Evolutionary conservation across 148 eudicot species (phyloP), one percentile per base, ranked within the genome.

Genomic region (Simmondsia chinensis): DNA sequence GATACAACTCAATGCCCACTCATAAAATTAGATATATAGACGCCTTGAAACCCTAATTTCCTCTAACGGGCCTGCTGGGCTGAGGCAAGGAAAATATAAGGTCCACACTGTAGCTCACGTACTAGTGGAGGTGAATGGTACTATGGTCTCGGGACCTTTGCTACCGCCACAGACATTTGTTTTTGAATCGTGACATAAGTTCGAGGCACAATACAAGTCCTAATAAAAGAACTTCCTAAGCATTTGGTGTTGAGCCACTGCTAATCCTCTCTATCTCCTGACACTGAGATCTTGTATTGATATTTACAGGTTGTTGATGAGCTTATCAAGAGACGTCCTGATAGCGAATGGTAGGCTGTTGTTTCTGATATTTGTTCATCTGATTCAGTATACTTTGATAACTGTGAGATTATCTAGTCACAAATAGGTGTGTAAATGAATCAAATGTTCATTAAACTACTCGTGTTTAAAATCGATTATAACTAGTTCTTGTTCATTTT

Each of bases 271-370:
- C 28, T 22, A 11, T 21, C 23, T 18, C 20, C 9, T 28, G 18
- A 35, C 42, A 24, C 27, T 29, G n/a, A 28, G 9, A 13, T 6
- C 2, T 16, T 34, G 2, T 35, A 33, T 34, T 60, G 39, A 0
- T 39, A 14, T 47, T 53, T 64, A 46, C 74, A 86, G 91, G 96
- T 86, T 44, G 83, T 69, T 23, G 75, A 86, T 34, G 96, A 86
- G 57, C 66, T 86, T 53, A 73, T 86, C 68, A 82, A 64, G 65
- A 73, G 96, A 43, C 79, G 93, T 37, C 57, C 64, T 43, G 93
- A 86, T 42, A 54, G 69, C 32, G 93, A 82, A 74, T 86, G 93
- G 96, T 86, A 69, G 57, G 60, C 19, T n/a, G n/a, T n/a, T 39
- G 31, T 23, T 20, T 34, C 30, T 15, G 20, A 14, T 35, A 39